Conservation (phyloP, 371 early-diverging fungal species). For the Rhizopus microsporus region DNA sequence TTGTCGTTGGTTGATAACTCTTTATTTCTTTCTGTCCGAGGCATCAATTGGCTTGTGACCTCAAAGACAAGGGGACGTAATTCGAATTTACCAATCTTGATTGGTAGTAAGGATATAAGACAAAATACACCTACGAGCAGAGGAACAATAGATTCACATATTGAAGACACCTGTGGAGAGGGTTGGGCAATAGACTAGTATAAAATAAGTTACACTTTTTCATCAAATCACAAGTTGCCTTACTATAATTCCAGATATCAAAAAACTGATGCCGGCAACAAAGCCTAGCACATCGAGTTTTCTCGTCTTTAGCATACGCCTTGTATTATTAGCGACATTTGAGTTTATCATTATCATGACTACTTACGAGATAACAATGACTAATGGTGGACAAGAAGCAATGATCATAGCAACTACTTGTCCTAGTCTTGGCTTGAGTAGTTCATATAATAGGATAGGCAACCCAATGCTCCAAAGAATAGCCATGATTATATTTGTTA, state of each 20-base stretch:
- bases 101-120: slow-evolving; percentile 39
- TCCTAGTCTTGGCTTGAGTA: slow-evolving; percentile 30
- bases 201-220: neutral
- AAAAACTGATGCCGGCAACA: slow-evolving; percentile 34
- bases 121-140: slow-evolving; percentile 42
- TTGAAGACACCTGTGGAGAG: slow-evolving; percentile 28
- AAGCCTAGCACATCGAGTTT: slow-evolving; percentile 32
- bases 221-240: neutral
- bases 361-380: slow-evolving; percentile 32
- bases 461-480: slow-evolving; percentile 42
- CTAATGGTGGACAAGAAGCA: slow-evolving; percentile 36
- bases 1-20: slow-evolving; percentile 21
- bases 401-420: slow-evolving; percentile 45
- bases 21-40: slow-evolving; percentile 26
- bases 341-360: neutral
- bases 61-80: slow-evolving; percentile 43
- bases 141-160: slow-evolving; percentile 42
- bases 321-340: slow-evolving; percentile 1
- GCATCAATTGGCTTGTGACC: slow-evolving; percentile 48
- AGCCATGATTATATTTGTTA: slow-evolving; percentile 37
- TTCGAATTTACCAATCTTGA: slow-evolving; percentile 33
- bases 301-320: slow-evolving; percentile 29
- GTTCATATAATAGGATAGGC: slow-evolving; percentile 36
- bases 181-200: slow-evolving; percentile 48
- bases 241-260: slow-evolving; percentile 38